Evolutionary conservation across 495 filamentous ascomycete genomes (phyloP), one percentile per base, ranked within the genome.

Genomic region (Aspergillus sparsus): DNA sequence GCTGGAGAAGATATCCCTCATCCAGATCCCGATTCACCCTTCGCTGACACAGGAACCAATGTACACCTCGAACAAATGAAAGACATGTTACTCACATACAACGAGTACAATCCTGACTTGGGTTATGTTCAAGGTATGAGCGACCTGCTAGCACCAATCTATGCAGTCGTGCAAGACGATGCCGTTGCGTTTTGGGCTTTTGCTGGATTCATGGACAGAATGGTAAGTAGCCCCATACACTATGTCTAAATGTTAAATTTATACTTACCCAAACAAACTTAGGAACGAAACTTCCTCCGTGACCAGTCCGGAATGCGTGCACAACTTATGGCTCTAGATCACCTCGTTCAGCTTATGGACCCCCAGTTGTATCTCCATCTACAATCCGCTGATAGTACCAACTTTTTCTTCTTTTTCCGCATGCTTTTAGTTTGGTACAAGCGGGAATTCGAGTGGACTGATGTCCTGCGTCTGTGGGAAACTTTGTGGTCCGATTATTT

Each of bases 371-470:
- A 97, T 67, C 76, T 90, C 9, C 94, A 98, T 68, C 82, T 98
- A 0, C 85, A 96, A 68, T 85, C 82, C 7, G 91, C 93, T 27
- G 95, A 98, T 62, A 91, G 87, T 65, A 98, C 94, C 16, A 98
- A 98, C 73, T 98, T 98, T 75, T 98, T 98, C 74, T 98, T 98
- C 80, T 98, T 98, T 80, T 98, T 98, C 83, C 87, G 94, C 27
- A 97, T 97, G 93, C 79, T 98, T 27, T 80, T 98, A 0, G 94
- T 98, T 16, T 98, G 93, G 93, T 98, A 93, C 74, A 98, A 98
- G 76, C 89, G 94, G 5, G 94, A 98, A 74, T 98, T 98, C 66
- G 81, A 84, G 66, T 98, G 92, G 90, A 68, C 78, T 41, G 91
- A 97, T 68, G 84, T 96, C 33, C 77, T 98, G 34, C 85, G 89